phyloP scores from a whole-genome alignment of 495 filamentous ascomycete species.

The Halenospora varia region DNA sequence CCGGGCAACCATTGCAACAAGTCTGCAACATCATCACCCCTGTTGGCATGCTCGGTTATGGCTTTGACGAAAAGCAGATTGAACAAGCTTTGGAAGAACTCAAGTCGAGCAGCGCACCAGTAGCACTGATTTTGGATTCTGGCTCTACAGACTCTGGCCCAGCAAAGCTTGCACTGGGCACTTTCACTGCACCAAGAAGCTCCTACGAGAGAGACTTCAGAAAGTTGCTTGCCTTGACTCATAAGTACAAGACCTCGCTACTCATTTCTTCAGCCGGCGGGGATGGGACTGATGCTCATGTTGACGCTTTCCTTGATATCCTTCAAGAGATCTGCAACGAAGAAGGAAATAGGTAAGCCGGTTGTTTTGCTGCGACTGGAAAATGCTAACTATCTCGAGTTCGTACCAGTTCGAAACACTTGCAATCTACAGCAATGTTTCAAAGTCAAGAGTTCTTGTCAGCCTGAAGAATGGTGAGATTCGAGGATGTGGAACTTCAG shows the following conservation, averaged over 20 bases:
- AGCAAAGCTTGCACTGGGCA: slow-evolving; percentile 37
- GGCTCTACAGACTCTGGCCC: slow-evolving; percentile 48
- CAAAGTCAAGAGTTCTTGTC: not conserved
- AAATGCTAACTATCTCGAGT: not conserved
- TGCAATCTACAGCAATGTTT: not conserved
- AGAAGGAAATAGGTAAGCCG: slow-evolving; percentile 21
- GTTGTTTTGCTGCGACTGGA: not conserved
- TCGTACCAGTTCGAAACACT: not conserved
- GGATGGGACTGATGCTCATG: slow-evolving; percentile 42
- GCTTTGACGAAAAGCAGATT: slow-evolving; percentile 33
- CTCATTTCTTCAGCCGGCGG: slow-evolving; percentile 46
- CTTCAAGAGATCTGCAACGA: slow-evolving; percentile 15
- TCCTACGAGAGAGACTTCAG: slow-evolving; percentile 39
- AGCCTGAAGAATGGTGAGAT: not conserved
- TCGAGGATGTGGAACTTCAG: not conserved
- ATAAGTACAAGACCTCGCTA: slow-evolving; percentile 31
- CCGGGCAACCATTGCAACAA: not conserved
- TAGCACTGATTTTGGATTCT: slow-evolving; percentile 45
- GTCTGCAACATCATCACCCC: slow-evolving; percentile 41
- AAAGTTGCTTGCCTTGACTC: slow-evolving; percentile 29
- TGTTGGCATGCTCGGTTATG: slow-evolving; percentile 46
- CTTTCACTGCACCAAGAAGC: slow-evolving; percentile 29
- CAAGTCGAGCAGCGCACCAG: slow-evolving; percentile 28
- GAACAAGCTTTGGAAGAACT: slow-evolving; percentile 21
- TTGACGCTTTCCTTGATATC: slow-evolving; percentile 38